Percentiles rank a stretch among this genome's conserved stretches.
phyloP scores from a whole-genome alignment of 257 asterid genomes.

The Coffea eugenioides region DNA sequence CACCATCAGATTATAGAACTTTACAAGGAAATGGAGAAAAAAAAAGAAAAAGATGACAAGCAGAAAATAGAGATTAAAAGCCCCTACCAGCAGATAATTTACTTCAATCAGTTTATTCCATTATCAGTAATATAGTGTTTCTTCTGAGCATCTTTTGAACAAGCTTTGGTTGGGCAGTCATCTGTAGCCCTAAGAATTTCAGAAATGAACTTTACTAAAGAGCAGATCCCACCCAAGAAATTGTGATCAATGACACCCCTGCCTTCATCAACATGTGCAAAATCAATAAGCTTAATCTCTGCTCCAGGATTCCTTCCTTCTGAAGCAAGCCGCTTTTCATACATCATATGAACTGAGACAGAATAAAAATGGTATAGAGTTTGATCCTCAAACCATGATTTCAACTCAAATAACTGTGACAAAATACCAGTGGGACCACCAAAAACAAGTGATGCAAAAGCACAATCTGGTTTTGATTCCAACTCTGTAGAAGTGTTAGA shows the following conservation, averaged over 20 bases:
- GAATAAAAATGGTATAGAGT: constrained; percentile 70
- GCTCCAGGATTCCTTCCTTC: constrained; percentile 54
- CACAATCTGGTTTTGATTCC: constrained; percentile 58
- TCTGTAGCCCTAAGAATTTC: constrained; percentile 58
- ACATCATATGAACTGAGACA: constrained; percentile 66
- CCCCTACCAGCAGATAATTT: not conserved
- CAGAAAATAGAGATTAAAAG: not conserved
- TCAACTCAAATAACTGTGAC: constrained; percentile 73
- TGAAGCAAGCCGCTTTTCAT: constrained; percentile 55
- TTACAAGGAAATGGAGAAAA: not conserved
- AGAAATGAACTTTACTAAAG: constrained; percentile 72
- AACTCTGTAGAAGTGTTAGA: constrained; percentile 29
- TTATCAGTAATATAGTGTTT: constrained; percentile 29
- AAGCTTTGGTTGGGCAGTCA: constrained; percentile 33
- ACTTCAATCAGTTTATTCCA: constrained; percentile 28
- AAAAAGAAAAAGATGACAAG: not conserved
- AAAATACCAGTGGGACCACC: constrained; percentile 81
- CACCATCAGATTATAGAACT: too few relatives aligned
- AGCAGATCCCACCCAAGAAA: constrained; percentile 87
- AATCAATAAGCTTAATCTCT: constrained; percentile 71
- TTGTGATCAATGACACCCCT: constrained; percentile 77
- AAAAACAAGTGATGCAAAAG: constrained; percentile 69
- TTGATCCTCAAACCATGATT: constrained; percentile 94
- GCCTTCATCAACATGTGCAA: constrained; percentile 79
- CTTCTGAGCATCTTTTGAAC: constrained; percentile 33